Evolutionary conservation across 768 basidiomycete genomes (phyloP), one percentile per base, ranked within the genome.

Genomic region (Boletus tylopilopsis): DNA sequence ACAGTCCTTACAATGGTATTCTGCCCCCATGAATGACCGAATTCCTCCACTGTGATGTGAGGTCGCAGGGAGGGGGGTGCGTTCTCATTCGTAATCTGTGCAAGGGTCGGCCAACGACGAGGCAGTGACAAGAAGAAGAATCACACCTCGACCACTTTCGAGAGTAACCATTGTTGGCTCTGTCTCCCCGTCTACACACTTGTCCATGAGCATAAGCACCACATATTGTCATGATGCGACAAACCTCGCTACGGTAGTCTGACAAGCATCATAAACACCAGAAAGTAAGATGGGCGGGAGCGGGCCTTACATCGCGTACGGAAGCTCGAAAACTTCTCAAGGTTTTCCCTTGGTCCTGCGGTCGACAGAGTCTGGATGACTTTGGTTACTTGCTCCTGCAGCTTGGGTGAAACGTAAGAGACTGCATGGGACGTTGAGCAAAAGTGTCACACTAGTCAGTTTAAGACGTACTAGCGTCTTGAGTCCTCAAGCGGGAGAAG

Each of bases 11-110:
- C 84, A 53, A 90, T 82, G 44, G 79, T 78, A 67, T 87, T 85
- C 74, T 96, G 94, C 10, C 84, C 85, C 93, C 92, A 94, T 3
- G 80, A 69, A 64, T 94, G 91, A 42, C 71, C 48, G 58, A 93
- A 92, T 66, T 91, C 90, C 22, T 74, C 70, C 49, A 92, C 67
- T 6, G 77, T 76, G 58, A 95, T 88, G 15, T 66, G 57, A 39
- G 76, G 60, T 38, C 71, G 77, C 42, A 92, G 69, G 27, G 75
- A 72, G 35, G 79, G 64, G 5, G 82, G 76, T 13, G 83, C 87
- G 50, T 72, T 80, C 56, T 84, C 64, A 32, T 69, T 56, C 3
- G 90, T 92, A 52, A 85, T 80, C 87, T 90, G 44, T 55, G 12
- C n/a, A 41, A 22, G 22, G 16, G 32, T 43, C 38, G 36, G 27